These are phyloP conservation scores for Daldinia bambusicola DNA, from an alignment of 495 filamentous ascomycete species.

Conservation along the genomic window DNA sequence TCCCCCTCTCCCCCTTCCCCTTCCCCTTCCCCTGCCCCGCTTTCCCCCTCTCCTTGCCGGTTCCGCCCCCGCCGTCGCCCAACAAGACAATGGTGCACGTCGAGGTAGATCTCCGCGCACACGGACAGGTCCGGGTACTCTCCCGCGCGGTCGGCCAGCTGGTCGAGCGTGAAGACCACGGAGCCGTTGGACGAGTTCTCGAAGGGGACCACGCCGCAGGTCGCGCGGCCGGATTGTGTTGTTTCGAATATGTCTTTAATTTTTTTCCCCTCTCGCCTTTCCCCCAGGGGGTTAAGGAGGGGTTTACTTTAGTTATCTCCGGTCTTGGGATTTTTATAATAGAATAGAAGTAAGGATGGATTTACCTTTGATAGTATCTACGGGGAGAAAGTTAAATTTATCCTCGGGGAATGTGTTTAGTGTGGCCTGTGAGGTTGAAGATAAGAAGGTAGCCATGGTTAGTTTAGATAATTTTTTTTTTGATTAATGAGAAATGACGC, in stretches of 20 bases:
- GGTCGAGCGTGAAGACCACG: conserved; percentile 87
- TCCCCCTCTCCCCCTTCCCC: no score
- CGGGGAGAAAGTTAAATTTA: conserved; percentile 65
- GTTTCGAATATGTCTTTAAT: conserved; percentile 76
- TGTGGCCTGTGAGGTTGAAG: conserved; percentile 65
- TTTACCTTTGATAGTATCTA: conserved; percentile 69
- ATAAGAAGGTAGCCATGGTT: background rate
- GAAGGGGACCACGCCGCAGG: conserved; percentile 88
- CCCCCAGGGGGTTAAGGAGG: conserved; percentile 66
- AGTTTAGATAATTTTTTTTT: no score
- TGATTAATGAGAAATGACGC: background rate
- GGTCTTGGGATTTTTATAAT: background rate
- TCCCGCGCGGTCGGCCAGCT: conserved; percentile 76
- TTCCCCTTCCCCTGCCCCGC: no score
- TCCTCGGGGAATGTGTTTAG: conserved; percentile 67
- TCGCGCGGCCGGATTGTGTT: conserved; percentile 70
- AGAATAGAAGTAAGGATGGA: background rate
- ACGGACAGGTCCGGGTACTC: conserved; percentile 73
- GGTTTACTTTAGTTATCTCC: conserved; percentile 55
- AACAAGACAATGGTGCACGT: conserved; percentile 86
- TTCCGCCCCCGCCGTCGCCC: conserved; percentile 42
- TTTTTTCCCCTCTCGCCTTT: no score
- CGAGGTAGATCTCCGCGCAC: conserved; percentile 82
- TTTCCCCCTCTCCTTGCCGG: no score
- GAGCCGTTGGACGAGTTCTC: conserved; percentile 96